Evolutionary conservation across 2,329 filamentous ascomycete species (phyloP), one percentile per base, ranked within the genome.

Genomic region (Cladosporium sp.): DNA sequence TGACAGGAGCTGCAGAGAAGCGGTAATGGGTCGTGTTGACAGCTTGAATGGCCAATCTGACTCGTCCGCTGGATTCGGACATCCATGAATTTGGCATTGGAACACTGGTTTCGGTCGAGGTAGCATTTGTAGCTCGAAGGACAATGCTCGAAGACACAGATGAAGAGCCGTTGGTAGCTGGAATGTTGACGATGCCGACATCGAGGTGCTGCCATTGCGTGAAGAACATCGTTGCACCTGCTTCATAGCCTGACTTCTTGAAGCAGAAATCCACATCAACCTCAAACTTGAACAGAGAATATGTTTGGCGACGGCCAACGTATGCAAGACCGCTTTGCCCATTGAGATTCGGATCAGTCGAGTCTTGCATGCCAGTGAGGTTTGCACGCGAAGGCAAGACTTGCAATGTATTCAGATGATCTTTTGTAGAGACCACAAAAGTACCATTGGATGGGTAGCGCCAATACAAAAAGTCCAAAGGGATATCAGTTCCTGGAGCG

Each of bases 401-500:
- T 1, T 73, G 73, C 0, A 85, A 73, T 0, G 74, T 75, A 60
- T 78, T 70, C 0, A 72, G 69, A 52, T 78, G 75, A 0, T 68
- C 75, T 0, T 61, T 65, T 0, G 75, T 74, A 0, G 78, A 84
- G 15, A 79, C 61, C 1, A 66, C 71, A 71, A 77, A 86, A 4
- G 47, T 59, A 7, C 48, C 47, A 0, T 73, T 64, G 28, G 75
- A 72, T 1, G 82, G 83, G 10, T 77, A 80, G 3, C 84, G 75
- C 74, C 82, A 84, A 72, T 82, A 75, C 1, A 81, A 75, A 61
- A 86, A 81, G 63, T 85, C 80, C 0, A 73, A 72, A 3, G 83
- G 82, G 0, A 85, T 67, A 0, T 65, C 61, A 0, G 74, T 73
- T 0, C 72, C 72, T 0, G 75, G 72, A 7, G 69, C 61, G 64